phyloP scores from a whole-genome alignment of 306 rosid genomes.

The Arachis stenosperma region DNA sequence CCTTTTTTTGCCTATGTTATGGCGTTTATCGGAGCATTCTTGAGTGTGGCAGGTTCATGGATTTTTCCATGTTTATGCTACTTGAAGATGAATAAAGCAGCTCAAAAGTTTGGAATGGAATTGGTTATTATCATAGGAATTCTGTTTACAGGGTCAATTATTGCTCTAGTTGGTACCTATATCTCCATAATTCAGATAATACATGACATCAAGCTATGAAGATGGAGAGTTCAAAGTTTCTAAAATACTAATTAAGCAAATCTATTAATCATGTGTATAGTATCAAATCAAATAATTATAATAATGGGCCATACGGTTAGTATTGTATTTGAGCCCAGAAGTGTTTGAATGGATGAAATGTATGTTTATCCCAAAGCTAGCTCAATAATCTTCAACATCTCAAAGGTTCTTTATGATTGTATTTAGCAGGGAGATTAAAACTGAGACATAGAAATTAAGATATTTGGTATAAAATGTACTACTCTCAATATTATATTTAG shows the following conservation, averaged over 20 bases:
- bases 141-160: slow-evolving; percentile 46
- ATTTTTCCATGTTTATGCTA: slow-evolving; percentile 69
- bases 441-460: no score
- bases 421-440: no score
- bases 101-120: slow-evolving; percentile 53
- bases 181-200: slow-evolving; percentile 52
- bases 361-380: no score
- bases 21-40: slow-evolving; percentile 68
- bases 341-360: no score
- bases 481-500: no score
- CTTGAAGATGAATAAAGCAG: slow-evolving; percentile 61
- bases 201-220: slow-evolving; percentile 36
- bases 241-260: background rate
- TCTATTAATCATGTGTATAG: no score
- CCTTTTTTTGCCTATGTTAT: slow-evolving; percentile 71
- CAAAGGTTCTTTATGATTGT: no score
- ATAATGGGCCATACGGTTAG: no score
- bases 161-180: slow-evolving; percentile 59
- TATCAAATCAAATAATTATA: background rate
- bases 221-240: no score
- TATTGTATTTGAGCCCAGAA: no score
- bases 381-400: no score
- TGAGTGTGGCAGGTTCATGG: slow-evolving; percentile 48
- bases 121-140: slow-evolving; percentile 48
- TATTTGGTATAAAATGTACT: no score